Evolutionary conservation across 2,329 filamentous ascomycete species (phyloP).

Genomic region (Colletotrichum simmondsii): DNA sequence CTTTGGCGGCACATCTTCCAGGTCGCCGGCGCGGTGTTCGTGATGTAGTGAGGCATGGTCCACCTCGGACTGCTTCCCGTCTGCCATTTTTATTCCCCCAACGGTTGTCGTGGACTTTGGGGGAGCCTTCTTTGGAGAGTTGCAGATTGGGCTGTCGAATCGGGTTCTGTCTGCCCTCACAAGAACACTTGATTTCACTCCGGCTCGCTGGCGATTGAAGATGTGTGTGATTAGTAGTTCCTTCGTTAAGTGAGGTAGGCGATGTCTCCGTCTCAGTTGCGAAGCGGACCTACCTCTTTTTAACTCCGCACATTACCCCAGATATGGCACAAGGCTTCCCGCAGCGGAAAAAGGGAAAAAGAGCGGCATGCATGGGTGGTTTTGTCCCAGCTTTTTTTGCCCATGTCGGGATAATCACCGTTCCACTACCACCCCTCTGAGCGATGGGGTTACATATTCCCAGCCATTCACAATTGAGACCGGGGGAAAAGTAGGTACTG

Average conservation of each 20-base stretch:
- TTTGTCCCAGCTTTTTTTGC: conserved; percentile 16
- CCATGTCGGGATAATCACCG: conserved; percentile 30
- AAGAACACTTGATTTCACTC: not conserved
- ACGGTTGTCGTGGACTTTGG: not conserved
- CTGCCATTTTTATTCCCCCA: conserved; percentile 8
- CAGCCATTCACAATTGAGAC: conserved; percentile 17
- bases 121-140: no score
- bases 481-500: not conserved
- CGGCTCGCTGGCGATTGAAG: no score
- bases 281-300: conserved; percentile 3
- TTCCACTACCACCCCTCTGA: not conserved
- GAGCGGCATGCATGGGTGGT: not conserved
- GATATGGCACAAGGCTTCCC: not conserved
- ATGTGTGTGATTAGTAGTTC: no score
- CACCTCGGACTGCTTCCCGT: conserved; percentile 20
- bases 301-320: conserved; percentile 2
- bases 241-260: no score
- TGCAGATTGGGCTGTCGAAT: not conserved
- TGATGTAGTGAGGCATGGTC: conserved; percentile 22
- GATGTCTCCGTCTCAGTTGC: not conserved
- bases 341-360: conserved; percentile 12
- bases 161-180: not conserved
- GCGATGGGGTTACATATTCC: not conserved
- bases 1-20: conserved; percentile 8
- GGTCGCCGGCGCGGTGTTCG: conserved; percentile 11